Conservation (phyloP, 2,329 filamentous ascomycete species). For the Claviceps citrina region DNA sequence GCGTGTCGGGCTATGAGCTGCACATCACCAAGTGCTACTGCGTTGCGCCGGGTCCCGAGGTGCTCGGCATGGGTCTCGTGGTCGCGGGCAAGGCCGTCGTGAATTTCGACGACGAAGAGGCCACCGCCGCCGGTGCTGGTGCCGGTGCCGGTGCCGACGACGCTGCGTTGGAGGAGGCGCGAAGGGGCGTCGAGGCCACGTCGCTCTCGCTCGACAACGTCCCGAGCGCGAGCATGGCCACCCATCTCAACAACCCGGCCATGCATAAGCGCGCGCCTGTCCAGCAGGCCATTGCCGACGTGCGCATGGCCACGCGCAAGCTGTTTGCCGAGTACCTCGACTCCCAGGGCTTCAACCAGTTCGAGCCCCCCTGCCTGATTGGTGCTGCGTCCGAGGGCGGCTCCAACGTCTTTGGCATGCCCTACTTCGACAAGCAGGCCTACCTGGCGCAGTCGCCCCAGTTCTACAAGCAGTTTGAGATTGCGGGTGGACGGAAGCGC, state of each 20-base stretch:
- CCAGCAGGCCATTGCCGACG: conserved; percentile 61
- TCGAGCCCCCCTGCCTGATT: conserved; percentile 81
- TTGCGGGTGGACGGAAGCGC: conserved; percentile 61
- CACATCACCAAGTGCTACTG: conserved; percentile 78
- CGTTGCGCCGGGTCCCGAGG: conserved; percentile 46
- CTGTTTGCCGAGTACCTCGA: conserved; percentile 66
- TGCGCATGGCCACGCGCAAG: conserved; percentile 42
- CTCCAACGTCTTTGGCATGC: conserved; percentile 75
- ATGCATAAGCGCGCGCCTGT: conserved; percentile 86
- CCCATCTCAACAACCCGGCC: conserved; percentile 77
- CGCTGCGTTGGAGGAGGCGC: conserved; percentile 10
- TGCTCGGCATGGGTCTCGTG: conserved; percentile 42
- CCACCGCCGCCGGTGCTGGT: conserved; percentile 19
- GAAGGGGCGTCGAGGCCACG: conserved; percentile 8
- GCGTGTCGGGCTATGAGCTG: conserved; percentile 65
- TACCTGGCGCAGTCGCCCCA: conserved; percentile 70
- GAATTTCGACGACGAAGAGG: conserved; percentile 41
- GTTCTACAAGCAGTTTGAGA: conserved; percentile 78
- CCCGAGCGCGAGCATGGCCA: conserved; percentile 67
- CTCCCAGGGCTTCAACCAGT: conserved; percentile 59
- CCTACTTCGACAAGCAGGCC: conserved; percentile 76
- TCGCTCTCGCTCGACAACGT: conserved; percentile 16
- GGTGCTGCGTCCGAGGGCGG: conserved; percentile 87
- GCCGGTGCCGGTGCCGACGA: conserved; percentile 22
- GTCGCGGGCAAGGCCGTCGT: conserved; percentile 39